These are phyloP conservation scores for Russula lepida DNA, from an alignment of 768 basidiomycete species.

Conservation along the genomic window DNA sequence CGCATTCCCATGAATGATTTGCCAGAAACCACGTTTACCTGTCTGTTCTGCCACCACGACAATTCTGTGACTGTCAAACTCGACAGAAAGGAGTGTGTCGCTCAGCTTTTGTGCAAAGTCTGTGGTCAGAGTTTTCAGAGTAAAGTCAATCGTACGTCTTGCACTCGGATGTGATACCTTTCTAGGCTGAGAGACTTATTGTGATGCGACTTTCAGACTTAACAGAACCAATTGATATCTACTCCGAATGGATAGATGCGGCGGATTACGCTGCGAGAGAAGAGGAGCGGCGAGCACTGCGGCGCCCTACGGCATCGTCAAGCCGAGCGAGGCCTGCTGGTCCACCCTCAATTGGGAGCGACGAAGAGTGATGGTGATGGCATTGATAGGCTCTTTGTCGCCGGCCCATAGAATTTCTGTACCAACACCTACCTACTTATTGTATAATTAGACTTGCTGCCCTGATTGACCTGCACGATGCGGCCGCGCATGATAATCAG, in stretches of 20 bases:
- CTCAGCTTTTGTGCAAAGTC: conserved; percentile 70
- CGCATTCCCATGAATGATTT: not conserved
- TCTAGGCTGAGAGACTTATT: conserved; percentile 17
- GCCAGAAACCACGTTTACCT: conserved; percentile 76
- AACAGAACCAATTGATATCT: conserved; percentile 82
- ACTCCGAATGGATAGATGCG: conserved; percentile 88
- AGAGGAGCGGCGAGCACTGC: conserved; percentile 34
- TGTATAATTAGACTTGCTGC: conserved; percentile 5
- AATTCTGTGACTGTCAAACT: conserved; percentile 79
- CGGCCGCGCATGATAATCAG: not conserved
- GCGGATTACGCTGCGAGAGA: conserved; percentile 74
- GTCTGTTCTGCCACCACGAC: conserved; percentile 85
- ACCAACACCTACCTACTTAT: not conserved
- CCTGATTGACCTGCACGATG: not conserved
- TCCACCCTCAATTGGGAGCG: conserved; percentile 33
- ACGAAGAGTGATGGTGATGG: conserved; percentile 43
- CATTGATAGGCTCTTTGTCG: not conserved
- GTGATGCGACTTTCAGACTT: conserved; percentile 43
- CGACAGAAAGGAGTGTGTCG: conserved; percentile 79
- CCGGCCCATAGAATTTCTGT: not conserved
- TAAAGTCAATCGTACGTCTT: conserved; percentile 69
- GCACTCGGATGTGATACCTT: not conserved
- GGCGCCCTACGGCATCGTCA: conserved; percentile 50
- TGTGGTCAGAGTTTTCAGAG: conserved; percentile 85
- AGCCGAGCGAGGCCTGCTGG: conserved; percentile 33